Evolutionary conservation across 768 basidiomycete species (phyloP), one percentile per base, ranked within the genome.

Genomic region (Tricholoma saponaceum): DNA sequence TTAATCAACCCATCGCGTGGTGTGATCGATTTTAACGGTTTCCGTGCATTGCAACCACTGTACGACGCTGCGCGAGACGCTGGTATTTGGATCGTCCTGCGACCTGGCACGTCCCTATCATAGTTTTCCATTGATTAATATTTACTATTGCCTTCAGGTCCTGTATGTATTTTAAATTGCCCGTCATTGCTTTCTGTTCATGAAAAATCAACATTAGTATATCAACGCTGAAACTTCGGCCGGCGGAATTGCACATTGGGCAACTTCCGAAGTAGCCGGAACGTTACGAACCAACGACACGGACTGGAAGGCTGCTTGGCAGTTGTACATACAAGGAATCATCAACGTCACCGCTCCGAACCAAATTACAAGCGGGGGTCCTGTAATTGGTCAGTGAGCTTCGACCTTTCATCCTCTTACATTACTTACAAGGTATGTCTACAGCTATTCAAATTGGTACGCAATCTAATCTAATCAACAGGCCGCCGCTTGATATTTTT

Each of bases 151-250:
- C 30, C 54, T 59, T 43, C 60, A 78, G 74, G 79, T 51, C 76
- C 77, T 54, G 77, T 79, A 57, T 62, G 71, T 70, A 41, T 28
- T 57, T 32, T 12, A 44, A 30, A 28, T 30, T 30, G 4, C 26
- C 23, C 9, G 22, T 16, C 16, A 23, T 9, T 18, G 1, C 14
- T 35, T 52, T 49, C 13, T 56, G 39, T 28, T 51, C 9, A 54
- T 28, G 18, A 33, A 25, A 12, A 18, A 51, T 54, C 12, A 37
- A 51, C 23, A 49, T 2, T 61, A 81, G 74, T 83, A 90, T 63
- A 90, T 91, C 72, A 91, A 91, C 62, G 89, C 88, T 4, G 90
- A 92, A 67, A 90, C 88, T 0, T 85, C 86, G 12, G 91, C 88
- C 0, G 90, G 90, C 23, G 90, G 90, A 9, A 83, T 74, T 64